A percentile compares a stretch with the other conserved stretches of the same genome.
Evolutionary conservation across 495 filamentous ascomycete species (phyloP).

Genomic region (Sabuloglossum arenarium): DNA sequence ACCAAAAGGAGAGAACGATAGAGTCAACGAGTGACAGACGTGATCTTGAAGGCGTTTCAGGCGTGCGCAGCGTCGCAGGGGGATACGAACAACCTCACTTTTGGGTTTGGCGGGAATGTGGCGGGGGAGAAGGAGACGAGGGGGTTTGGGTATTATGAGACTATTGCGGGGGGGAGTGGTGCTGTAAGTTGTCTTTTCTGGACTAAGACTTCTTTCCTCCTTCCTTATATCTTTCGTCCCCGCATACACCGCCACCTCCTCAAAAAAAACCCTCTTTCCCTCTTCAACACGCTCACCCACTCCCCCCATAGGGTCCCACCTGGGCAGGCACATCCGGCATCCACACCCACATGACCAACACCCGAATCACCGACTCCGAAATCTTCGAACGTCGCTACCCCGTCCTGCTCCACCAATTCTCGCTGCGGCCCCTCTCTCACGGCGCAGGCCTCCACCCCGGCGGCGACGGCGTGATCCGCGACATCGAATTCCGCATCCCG

Average conservation of each 20-base stretch:
- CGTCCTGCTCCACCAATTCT: constrained; percentile 66
- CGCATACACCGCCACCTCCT: too few relatives aligned
- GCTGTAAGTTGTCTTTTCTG: constrained; percentile 20
- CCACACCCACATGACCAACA: constrained; percentile 98
- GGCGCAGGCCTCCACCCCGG: constrained; percentile 60
- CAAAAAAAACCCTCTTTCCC: background rate
- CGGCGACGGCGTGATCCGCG: constrained; percentile 76
- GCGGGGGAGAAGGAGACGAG: constrained; percentile 27
- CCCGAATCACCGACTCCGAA: constrained; percentile 86
- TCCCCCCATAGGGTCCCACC: constrained; percentile 7
- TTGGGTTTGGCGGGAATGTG: constrained; percentile 60
- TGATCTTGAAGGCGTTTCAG: constrained; percentile 76
- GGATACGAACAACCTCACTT: constrained; percentile 79
- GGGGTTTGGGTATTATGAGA: constrained; percentile 96
- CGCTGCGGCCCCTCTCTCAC: constrained; percentile 43
- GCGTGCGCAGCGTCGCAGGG: constrained; percentile 86
- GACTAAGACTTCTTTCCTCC: too few relatives aligned
- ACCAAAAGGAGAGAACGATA: too few relatives aligned
- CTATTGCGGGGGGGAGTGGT: constrained; percentile 81
- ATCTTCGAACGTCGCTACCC: constrained; percentile 93
- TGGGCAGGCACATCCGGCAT: constrained; percentile 86
- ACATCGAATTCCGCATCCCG: constrained; percentile 85
- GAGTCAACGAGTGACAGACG: constrained; percentile 78
- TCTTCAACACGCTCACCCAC: background rate
- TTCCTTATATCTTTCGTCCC: too few relatives aligned